Conservation (phyloP, 23 red algal genomes). For the Gracilaria caudata region DNA sequence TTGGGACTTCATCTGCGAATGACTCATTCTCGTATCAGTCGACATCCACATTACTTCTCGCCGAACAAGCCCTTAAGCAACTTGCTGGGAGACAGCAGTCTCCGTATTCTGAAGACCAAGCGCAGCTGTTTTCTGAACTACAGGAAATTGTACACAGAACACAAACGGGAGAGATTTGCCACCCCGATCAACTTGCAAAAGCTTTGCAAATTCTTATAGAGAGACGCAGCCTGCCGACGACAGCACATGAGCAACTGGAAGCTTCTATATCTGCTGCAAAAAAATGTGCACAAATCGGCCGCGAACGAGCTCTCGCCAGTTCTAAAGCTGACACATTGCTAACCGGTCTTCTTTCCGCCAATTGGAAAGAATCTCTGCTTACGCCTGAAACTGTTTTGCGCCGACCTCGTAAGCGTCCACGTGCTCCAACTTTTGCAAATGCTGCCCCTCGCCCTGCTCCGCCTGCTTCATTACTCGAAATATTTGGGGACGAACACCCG, state of each 20-base stretch:
- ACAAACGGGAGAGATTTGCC: background rate
- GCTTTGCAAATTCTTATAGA: background rate
- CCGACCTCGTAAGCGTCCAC: slow-evolving; percentile 12
- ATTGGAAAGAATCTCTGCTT: background rate
- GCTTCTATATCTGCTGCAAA: background rate
- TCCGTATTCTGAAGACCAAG: background rate
- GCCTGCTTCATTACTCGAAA: background rate
- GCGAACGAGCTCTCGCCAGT: background rate
- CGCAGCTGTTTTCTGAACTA: background rate
- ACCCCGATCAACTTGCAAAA: slow-evolving; percentile 3
- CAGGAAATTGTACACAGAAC: background rate
- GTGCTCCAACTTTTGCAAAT: background rate
- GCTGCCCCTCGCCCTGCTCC: background rate
- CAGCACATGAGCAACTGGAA: background rate
- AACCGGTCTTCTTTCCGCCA: slow-evolving; percentile 9
- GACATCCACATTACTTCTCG: background rate
- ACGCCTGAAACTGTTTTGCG: background rate
- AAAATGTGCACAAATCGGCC: background rate
- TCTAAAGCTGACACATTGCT: background rate
- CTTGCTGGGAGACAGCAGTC: background rate
- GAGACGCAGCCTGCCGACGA: background rate
- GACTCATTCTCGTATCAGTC: background rate
- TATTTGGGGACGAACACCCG: background rate
- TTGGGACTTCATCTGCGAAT: background rate
- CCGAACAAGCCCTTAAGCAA: background rate